Evolutionary conservation across 2,329 filamentous ascomycete genomes (phyloP).

Genomic region (Venturia pyrina): DNA sequence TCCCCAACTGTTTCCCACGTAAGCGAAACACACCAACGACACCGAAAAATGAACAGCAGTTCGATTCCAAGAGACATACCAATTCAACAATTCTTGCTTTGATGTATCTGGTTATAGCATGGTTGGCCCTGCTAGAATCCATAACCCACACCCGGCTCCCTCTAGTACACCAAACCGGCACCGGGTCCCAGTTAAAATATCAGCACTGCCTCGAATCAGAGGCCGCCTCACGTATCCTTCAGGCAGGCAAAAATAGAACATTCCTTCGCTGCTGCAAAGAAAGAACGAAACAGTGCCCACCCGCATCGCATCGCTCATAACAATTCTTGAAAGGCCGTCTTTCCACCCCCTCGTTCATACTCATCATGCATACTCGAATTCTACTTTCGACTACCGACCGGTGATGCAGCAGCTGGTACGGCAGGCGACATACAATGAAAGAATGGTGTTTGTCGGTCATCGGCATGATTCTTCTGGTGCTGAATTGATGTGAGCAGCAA

Average conservation of each 20-base stretch:
- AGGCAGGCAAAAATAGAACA: not conserved
- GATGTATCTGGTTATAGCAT: not conserved
- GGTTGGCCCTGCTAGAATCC: not conserved
- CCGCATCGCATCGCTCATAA: not conserved
- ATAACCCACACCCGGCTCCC: not conserved
- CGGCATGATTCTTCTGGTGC: not conserved
- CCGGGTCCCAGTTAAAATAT: not conserved
- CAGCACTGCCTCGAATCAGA: not conserved
- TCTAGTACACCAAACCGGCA: not conserved
- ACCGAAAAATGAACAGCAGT: not conserved
- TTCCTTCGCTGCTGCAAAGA: not conserved
- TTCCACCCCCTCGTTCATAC: not conserved
- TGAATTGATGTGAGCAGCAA: not conserved
- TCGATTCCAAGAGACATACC: not conserved
- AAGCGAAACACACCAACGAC: not conserved
- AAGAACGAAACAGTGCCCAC: not conserved
- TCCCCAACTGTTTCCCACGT: not conserved
- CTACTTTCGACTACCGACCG: not conserved
- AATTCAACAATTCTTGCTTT: not conserved
- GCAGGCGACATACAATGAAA: not conserved
- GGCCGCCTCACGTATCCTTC: not conserved
- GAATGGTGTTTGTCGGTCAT: not conserved
- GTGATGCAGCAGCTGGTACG: not conserved
- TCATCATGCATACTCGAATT: not conserved
- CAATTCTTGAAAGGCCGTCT: not conserved